A percentile compares a stretch with the other conserved stretches of the same genome.
phyloP scores from a whole-genome alignment of 139 green algal genomes.

The Volvox reticuliferus region DNA sequence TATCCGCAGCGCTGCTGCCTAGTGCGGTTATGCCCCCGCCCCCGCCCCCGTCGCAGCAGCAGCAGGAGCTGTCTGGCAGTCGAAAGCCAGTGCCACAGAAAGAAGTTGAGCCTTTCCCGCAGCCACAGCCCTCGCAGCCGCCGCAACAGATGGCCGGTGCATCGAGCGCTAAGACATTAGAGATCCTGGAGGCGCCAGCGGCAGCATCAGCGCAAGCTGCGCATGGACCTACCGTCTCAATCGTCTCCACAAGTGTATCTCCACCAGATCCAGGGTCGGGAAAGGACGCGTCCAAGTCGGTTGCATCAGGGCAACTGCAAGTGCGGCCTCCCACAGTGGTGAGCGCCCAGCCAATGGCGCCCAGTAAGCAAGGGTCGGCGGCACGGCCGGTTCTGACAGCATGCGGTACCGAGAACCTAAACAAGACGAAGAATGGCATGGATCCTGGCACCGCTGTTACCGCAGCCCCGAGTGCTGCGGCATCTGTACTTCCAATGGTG shows the following conservation, averaged over 20 bases:
- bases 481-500: background rate
- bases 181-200: too few species aligned
- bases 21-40: too few species aligned
- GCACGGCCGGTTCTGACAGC: background rate
- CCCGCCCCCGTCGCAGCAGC: too few species aligned
- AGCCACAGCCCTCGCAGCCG: too few species aligned
- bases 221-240: background rate
- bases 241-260: background rate
- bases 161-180: too few species aligned
- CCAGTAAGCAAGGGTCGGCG: background rate
- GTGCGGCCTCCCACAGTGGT: background rate
- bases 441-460: background rate
- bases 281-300: background rate
- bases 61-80: too few species aligned
- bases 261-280: background rate
- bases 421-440: background rate
- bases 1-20: too few species aligned
- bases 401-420: background rate
- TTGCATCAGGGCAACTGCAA: too few species aligned
- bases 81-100: too few species aligned
- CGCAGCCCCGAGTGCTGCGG: background rate
- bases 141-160: too few species aligned
- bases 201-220: too few species aligned
- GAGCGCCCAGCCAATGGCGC: background rate
- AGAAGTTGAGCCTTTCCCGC: too few species aligned